Evolutionary conservation across 2,329 filamentous ascomycete species (phyloP).

Genomic region (Pyrenophora teres): DNA sequence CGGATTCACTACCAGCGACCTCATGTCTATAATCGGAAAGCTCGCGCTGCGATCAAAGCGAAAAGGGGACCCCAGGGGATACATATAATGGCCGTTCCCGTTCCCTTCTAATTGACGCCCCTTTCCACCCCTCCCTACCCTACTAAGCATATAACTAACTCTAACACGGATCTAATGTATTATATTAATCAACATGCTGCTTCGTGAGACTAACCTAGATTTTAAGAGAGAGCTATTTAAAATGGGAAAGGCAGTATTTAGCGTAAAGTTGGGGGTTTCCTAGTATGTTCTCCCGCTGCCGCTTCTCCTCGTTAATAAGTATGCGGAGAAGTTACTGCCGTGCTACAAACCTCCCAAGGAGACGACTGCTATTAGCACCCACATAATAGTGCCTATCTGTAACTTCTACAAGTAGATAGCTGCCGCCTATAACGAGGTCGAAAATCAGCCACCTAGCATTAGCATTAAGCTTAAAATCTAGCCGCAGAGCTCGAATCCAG

Average conservation of each 20-base stretch:
- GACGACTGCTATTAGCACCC: conserved; percentile 12
- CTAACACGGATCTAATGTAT: neutral
- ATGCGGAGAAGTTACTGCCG: conserved; percentile 5
- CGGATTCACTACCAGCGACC: too few relatives aligned
- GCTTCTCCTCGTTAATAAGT: conserved; percentile 12
- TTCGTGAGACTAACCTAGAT: conserved; percentile 15
- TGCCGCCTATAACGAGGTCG: too few relatives aligned
- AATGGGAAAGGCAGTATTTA: conserved; percentile 13
- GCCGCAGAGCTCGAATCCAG: too few relatives aligned
- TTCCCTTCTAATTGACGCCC: too few relatives aligned
- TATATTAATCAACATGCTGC: conserved; percentile 13
- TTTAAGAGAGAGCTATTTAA: conserved; percentile 15
- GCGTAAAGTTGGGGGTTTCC: conserved; percentile 9
- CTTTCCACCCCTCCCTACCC: too few relatives aligned
- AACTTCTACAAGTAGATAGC: too few relatives aligned
- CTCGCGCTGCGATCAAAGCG: too few relatives aligned
- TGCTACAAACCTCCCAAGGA: conserved; percentile 18
- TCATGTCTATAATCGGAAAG: too few relatives aligned
- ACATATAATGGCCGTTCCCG: too few relatives aligned
- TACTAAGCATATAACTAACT: neutral
- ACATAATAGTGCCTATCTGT: conserved; percentile 1
- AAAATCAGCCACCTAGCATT: too few relatives aligned
- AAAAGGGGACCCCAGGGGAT: too few relatives aligned
- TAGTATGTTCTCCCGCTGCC: conserved; percentile 18
- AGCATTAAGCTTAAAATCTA: too few relatives aligned